These are phyloP conservation scores for Acanthamoeba royreba DNA, from an alignment of 208 protist species.

Conservation along the genomic window DNA sequence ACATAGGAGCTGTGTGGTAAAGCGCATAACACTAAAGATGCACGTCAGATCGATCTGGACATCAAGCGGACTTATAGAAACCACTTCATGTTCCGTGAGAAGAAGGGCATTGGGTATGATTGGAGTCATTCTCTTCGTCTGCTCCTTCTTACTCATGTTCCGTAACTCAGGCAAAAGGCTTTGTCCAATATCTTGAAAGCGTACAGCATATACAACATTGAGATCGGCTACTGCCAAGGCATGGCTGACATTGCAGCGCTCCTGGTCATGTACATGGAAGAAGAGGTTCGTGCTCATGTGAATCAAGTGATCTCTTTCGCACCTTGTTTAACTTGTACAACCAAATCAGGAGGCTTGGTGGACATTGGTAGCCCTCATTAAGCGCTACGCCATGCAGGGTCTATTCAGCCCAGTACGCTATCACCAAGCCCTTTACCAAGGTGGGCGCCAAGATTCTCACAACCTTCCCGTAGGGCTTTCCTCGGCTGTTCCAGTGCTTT, in stretches of 20 bases:
- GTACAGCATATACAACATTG: constrained; percentile 39
- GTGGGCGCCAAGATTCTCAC: no score
- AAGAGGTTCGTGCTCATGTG: neutral
- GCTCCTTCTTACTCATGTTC: neutral
- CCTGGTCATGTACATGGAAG: constrained; percentile 43
- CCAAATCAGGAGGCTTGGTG: neutral
- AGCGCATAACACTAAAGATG: neutral
- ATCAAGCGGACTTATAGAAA: neutral
- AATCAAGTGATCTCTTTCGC: neutral
- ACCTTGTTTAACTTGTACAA: neutral
- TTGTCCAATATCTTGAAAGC: constrained; percentile 11
- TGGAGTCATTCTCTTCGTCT: neutral
- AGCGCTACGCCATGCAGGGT: neutral
- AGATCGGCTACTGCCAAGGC: constrained; percentile 60
- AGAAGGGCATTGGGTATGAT: neutral
- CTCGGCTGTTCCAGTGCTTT: neutral
- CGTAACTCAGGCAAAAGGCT: neutral
- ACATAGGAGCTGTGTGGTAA: no score
- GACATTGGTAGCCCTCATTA: neutral
- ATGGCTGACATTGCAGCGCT: neutral
- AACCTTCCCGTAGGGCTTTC: neutral
- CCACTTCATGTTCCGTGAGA: neutral
- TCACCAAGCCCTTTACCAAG: no score
- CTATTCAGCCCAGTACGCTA: neutral
- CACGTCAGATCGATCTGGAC: neutral